Evolutionary conservation across 1,139 yeast genomes (phyloP), one percentile per base, ranked within the genome.

Genomic region (Saccharomyces hybrid): DNA sequence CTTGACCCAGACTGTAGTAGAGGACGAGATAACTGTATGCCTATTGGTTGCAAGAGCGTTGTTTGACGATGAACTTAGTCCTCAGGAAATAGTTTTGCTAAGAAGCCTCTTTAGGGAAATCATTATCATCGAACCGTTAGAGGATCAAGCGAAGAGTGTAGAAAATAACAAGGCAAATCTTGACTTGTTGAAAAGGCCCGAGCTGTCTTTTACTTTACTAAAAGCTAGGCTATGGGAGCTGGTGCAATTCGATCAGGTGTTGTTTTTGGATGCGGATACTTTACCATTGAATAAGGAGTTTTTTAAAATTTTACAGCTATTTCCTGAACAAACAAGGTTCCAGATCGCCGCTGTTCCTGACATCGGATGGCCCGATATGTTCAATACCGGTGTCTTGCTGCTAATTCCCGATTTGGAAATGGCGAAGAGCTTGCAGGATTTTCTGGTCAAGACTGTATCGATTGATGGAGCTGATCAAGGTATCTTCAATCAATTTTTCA

Each of bases 401-500:
- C 72, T 88, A 48, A 77, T 77, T 47, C 96, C 96, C 1, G 76
- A 78, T 62, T 50, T 62, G 5, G 60, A 65, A 0, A 80, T 77
- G 48, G 85, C 75, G 63, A 60, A 71, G 2, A 73, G 75, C 14
- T 73, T 89, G 58, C 56, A 72, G 55, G 59, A 71, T 34, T 71
- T 77, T 54, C 75, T 78, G 50, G 60, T 59, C 7, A 49, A 57
- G 16, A 68, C 69, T 14, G 74, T 78, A 19, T 82, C 93, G 0
- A 88, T 90, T 66, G 98, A 91, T 70, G 97, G 97, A 53, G 96
- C 96, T 3, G 99, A 93, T 70, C 98, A 93, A 71, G 98, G 98
- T 9, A 75, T 93, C 49, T 74, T 93, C 62, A 93, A 93, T 70
- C 89, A 88, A 67, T 87, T 80, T 67, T 89, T 89, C 69, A 83